Base-by-base conservation (phyloP, 2,329 filamentous ascomycete genomes). In the Fusarium sarcochroum region DNA sequence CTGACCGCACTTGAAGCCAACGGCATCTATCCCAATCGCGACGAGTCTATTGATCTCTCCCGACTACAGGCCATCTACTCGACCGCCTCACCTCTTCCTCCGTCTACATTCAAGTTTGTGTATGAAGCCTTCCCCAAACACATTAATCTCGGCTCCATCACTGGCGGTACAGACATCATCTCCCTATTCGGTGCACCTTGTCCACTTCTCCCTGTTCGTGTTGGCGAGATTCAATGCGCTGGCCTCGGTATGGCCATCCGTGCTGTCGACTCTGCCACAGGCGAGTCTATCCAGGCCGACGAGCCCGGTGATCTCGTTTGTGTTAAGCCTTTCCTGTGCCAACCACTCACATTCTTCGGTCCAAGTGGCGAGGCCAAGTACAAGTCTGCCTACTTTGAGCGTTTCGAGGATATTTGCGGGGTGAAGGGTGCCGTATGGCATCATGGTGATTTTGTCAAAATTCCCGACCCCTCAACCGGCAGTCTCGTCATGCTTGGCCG, bases 151-250 rank as follows among this genome's bases (percentile, higher is more conserved):
- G 93, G 90, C 48, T 97, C 93, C 58, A 98, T 99, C 75, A 98
- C 95, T 0, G 96, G 96, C 37, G 96, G 95, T 49, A 98, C 95
- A 5, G 96, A 99, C 77, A 98, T 98, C 73, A 93, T 98, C 69
- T 97, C 94, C 1, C 88, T 98, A 34, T 99, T 98, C 75, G 95
- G 94, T 42, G 91, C 93, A 0, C 92, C 94, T 1, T 95, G 91
- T 56, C 91, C 91, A 0, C 84, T 94, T 6, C 83, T 93, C 2
- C 91, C 92, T 2, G 91, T 95, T 20, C 84, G 89, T 67, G 83
- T 84, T 2, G 92, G 92, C 23, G 90, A 94, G 76, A 93, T 94
- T 47, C 92, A 95, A 78, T 92, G 91, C 63, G 88, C 89, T 11
- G 91, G 90, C 7, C 86, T 95, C 5, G 92, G 91, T 20, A 94